Conservation (phyloP, 805 yeast genomes). For the Saturnispora zaruensis region DNA sequence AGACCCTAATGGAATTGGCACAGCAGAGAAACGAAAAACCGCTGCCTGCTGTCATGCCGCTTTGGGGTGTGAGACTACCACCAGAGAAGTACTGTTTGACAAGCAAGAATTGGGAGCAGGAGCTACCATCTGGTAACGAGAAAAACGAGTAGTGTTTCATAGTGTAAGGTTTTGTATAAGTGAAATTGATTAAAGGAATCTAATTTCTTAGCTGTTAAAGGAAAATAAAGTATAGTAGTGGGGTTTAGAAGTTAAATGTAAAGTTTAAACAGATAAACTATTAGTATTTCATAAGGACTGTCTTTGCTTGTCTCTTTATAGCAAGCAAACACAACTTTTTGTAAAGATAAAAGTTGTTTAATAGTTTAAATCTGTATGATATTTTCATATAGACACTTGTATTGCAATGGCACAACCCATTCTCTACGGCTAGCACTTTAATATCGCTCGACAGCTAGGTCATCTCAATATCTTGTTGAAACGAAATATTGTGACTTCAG, state of each 20-base stretch:
- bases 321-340: too few relatives aligned
- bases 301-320: too few relatives aligned
- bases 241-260: background rate
- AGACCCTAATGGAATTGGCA: conserved; percentile 80
- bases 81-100: conserved; percentile 96
- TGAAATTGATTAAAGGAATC: background rate
- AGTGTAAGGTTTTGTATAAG: background rate
- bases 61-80: conserved; percentile 89
- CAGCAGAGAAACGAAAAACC: conserved; percentile 84
- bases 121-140: background rate
- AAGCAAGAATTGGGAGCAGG: conserved; percentile 60
- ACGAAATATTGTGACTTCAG: background rate
- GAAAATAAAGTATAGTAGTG: background rate
- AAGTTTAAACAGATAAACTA: too few relatives aligned
- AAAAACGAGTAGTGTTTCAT: background rate
- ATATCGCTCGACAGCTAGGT: background rate
- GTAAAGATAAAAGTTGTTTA: too few relatives aligned
- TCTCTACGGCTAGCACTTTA: too few relatives aligned
- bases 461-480: background rate
- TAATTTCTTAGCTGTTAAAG: too few relatives aligned
- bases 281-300: too few relatives aligned
- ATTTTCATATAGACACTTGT: too few relatives aligned
- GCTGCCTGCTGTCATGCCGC: conserved; percentile 83
- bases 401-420: too few relatives aligned
- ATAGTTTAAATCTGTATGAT: too few relatives aligned